Evolutionary conservation across 768 basidiomycete species (phyloP), one percentile per base, ranked within the genome.

Genomic region (Tylopilus sp.): DNA sequence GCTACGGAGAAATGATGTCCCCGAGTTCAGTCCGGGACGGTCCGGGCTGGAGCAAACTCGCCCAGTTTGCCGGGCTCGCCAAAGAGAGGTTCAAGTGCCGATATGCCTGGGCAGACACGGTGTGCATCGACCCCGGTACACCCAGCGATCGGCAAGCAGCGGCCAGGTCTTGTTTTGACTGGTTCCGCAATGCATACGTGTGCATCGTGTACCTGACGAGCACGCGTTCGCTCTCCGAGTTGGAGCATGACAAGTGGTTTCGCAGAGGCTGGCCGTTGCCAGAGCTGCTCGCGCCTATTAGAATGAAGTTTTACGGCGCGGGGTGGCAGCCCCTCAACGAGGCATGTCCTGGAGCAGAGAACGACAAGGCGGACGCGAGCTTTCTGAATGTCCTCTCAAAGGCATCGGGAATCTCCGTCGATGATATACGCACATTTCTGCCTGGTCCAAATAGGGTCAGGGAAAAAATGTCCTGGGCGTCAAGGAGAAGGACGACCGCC

Each of bases 381-480:
- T 51, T 52, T 25, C 41, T 52, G 2, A 17, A 20, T 13, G 21
- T 1, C 4, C 51, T 52, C 18, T 52, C 51, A 2, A 50, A 51
- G 8, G 51, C 51, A 6, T 52, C 51, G 5, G 40, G 47, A 18
- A 52, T 52, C n/a, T 41, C 51, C 12, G 10, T 50, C 17, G 21
- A n/a, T 11, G 51, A 52, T 25, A 12, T 42, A 17, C 51, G 40
- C 25, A 36, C 25, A 8, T 50, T 50, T 25, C 21, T 50, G 15
- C 49, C 49, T 2, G 49, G 49, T 12, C 22, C 49, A 23, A 52
- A 52, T 33, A 50, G 51, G 33, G 51, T 50, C n/a, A 22, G 51
- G 13, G 48, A 52, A 10, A 52, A 52, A 13, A 10, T 52, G 12
- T 23, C 48, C 8, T 52, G 48, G 51, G 51, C 51, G 2, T 22